Evolutionary conservation across 2,329 filamentous ascomycete genomes (phyloP), one percentile per base, ranked within the genome.

Genomic region (Ilyonectria destructans): DNA sequence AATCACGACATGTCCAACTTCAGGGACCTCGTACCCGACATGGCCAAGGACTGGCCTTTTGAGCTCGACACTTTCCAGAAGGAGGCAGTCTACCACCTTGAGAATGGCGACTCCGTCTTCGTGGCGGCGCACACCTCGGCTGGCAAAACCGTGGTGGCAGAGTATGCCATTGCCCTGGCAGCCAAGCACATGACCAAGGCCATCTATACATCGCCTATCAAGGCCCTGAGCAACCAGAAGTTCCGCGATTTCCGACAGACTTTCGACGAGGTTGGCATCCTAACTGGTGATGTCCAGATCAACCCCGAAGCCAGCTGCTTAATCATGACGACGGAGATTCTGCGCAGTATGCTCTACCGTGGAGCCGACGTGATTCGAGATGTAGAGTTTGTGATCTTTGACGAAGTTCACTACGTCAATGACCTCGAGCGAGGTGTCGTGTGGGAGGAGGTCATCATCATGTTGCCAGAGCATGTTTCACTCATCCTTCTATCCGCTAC

Each of bases 141-240:
- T 23, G 96, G 96, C 64, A 99, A 99, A 85, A 99, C 96, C 1
- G 96, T 98, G 0, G 96, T 99, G 15, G 96, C 96, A 31, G 96
- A 99, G 80, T 99, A 99, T 81, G 96, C 96, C 56, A 98, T 99
- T 80, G 95, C 96, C 7, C 85, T 99, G 66, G 96, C 96, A 33
- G 92, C 94, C n/a, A 97, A 96, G 78, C 96, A 99, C 80, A 98
- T 98, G 96, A 99, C 96, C 9, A 99, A 99, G 80, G 96, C 96
- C 23, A 99, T 99, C 71, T 99, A 99, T 80, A 99, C 96, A 0
- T 98, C 96, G 0, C 96, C 96, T 0, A 99, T 99, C 85, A 99
- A 99, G 80, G 96, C 96, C 2, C 85, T 99, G 65, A 98, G 96
- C 82, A 99, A 99, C 79, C 96, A 99, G 79, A 99, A 99, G 80